phyloP scores from a whole-genome alignment of 2,329 filamentous ascomycete genomes.

The Cytospora piceae region DNA sequence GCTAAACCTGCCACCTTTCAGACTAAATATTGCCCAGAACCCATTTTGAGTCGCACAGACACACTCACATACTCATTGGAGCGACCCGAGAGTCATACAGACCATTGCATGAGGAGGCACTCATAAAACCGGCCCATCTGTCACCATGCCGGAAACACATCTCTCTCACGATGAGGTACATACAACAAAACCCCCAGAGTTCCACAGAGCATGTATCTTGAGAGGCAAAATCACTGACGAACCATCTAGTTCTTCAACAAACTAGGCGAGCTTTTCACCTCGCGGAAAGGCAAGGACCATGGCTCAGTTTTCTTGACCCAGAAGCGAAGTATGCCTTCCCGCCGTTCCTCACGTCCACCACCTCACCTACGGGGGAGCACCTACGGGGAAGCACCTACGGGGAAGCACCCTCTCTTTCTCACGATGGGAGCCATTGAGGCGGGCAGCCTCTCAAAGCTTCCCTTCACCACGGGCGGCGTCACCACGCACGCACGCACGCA shows the following conservation, averaged over 20 bases:
- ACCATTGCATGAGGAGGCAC: not conserved
- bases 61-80: not conserved
- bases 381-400: too few species aligned
- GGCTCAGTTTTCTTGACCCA: conserved; percentile 76
- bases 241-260: conserved; percentile 71
- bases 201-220: too few species aligned
- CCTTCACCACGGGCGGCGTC: not conserved
- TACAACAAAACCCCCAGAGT: not conserved
- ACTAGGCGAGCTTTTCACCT: conserved; percentile 69
- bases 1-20: not conserved
- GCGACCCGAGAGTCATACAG: not conserved
- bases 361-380: not conserved
- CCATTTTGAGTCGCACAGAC: not conserved
- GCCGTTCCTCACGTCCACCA: not conserved
- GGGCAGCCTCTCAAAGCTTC: too few species aligned
- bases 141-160: conserved; percentile 37
- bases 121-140: conserved; percentile 6
- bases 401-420: too few species aligned
- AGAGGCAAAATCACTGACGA: conserved; percentile 26
- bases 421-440: too few species aligned
- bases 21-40: not conserved
- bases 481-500: not conserved
- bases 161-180: conserved; percentile 48
- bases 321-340: conserved; percentile 67
- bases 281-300: conserved; percentile 69